A percentile compares a stretch with the other conserved stretches of the same genome.
These are phyloP conservation scores for Candida glucosophila DNA, from an alignment of 1,139 yeast species.

Conservation along the genomic window DNA sequence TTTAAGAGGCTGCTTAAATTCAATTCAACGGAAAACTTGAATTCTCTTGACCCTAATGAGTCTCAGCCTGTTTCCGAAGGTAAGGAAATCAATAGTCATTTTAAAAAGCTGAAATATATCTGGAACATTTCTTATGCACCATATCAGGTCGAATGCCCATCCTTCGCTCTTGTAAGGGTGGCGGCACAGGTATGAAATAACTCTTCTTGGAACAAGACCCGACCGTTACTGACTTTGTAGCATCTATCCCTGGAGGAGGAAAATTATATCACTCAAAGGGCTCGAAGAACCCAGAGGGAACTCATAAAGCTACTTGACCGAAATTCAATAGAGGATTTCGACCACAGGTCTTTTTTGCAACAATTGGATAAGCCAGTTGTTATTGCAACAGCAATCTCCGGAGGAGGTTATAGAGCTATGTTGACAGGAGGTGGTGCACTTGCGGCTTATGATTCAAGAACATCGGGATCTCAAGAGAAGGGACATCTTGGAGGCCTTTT, in stretches of 20 bases:
- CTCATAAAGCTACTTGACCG: slow-evolving; percentile 25
- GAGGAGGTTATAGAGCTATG: slow-evolving; percentile 71
- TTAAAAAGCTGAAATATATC: too few relatives aligned
- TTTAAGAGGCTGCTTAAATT: too few relatives aligned
- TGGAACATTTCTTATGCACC: slow-evolving; percentile 27
- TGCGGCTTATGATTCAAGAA: slow-evolving; percentile 42
- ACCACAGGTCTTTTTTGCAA: slow-evolving; percentile 13
- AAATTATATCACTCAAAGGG: slow-evolving; percentile 26
- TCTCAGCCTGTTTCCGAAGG: too few relatives aligned
- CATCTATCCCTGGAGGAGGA: slow-evolving; percentile 22
- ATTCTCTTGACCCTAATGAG: too few relatives aligned
- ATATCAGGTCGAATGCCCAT: slow-evolving; percentile 32
- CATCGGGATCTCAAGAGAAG: slow-evolving; percentile 17
- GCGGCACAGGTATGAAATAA: slow-evolving; percentile 31
- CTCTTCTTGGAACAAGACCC: background rate
- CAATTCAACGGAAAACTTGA: too few relatives aligned
- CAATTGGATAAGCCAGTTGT: slow-evolving; percentile 19
- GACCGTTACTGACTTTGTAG: slow-evolving; percentile 7
- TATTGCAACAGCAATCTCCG: slow-evolving; percentile 56
- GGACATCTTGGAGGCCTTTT: slow-evolving; percentile 41
- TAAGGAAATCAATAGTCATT: too few relatives aligned
- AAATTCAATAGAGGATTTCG: slow-evolving; percentile 29
- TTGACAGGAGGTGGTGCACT: slow-evolving; percentile 57
- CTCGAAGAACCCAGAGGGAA: slow-evolving; percentile 19
- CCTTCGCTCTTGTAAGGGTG: slow-evolving; percentile 22